Percentiles rank a stretch among this genome's conserved stretches.
These are phyloP conservation scores for Musa acuminata DNA, from an alignment of 176 grass and related monocot species.

Conservation along the genomic window DNA sequence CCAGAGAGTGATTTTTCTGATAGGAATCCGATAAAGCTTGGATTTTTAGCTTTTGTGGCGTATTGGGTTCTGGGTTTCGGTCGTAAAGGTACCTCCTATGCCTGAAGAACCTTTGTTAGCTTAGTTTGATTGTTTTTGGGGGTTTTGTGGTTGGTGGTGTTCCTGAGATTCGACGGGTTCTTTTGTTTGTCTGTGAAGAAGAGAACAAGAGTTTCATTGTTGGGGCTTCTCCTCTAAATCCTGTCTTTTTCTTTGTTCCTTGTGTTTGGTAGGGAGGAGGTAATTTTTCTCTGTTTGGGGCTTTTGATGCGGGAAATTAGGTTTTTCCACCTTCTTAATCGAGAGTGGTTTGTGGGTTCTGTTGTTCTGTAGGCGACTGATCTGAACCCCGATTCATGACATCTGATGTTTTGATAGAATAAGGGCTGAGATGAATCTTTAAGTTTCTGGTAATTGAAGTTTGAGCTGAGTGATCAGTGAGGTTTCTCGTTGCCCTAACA, in stretches of 20 bases:
- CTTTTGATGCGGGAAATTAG: background rate
- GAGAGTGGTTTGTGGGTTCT: background rate
- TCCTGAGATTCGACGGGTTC: background rate
- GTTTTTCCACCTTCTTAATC: background rate
- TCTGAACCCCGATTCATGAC: background rate
- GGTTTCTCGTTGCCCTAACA: background rate
- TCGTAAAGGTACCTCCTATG: background rate
- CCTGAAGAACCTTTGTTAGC: background rate
- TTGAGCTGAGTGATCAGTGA: background rate
- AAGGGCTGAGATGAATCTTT: background rate
- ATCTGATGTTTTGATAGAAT: background rate
- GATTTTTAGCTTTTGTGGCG: background rate
- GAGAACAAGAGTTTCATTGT: background rate
- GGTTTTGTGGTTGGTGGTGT: background rate
- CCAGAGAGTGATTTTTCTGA: background rate
- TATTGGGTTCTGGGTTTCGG: background rate
- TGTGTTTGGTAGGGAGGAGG: background rate
- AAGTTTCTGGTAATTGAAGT: background rate
- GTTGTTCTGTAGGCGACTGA: background rate
- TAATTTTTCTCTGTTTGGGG: background rate
- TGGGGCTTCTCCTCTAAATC: background rate
- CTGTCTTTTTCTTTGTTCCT: background rate
- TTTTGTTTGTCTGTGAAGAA: background rate
- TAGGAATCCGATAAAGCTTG: background rate
- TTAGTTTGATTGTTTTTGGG: background rate